phyloP scores from a whole-genome alignment of 2,329 filamentous ascomycete genomes.

The Pleomassaria siparia region DNA sequence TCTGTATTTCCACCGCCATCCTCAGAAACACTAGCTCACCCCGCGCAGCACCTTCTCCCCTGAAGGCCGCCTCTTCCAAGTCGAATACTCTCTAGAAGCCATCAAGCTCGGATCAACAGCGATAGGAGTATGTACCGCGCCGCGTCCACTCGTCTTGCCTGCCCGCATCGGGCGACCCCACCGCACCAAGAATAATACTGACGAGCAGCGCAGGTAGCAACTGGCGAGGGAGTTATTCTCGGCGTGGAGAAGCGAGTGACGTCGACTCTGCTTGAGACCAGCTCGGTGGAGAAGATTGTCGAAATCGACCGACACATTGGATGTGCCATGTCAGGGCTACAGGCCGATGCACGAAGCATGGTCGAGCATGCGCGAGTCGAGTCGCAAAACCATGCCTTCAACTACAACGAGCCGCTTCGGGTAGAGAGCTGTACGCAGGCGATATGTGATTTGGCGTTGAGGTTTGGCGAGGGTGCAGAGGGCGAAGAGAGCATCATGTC shows the following conservation, averaged over 20 bases:
- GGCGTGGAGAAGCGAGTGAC: conserved; percentile 99
- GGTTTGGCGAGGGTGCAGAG: conserved; percentile 96
- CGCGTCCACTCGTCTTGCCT: neutral
- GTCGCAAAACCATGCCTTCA: conserved; percentile 94
- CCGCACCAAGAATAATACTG: conserved; percentile 12
- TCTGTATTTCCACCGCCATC: conserved; percentile 50
- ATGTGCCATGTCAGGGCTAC: conserved; percentile 96
- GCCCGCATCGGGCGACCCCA: neutral
- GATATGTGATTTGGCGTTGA: conserved; percentile 93
- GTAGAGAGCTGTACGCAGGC: conserved; percentile 99
- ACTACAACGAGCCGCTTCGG: conserved; percentile 92
- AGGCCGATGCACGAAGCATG: conserved; percentile 97
- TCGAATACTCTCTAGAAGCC: conserved; percentile 99
- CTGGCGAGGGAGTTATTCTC: conserved; percentile 90
- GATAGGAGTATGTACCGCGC: conserved; percentile 69
- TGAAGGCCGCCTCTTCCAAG: conserved; percentile 98
- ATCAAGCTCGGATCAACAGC: conserved; percentile 99
- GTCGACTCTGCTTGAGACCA: conserved; percentile 93
- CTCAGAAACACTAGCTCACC: conserved; percentile 24
- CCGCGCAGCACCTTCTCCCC: conserved; percentile 89
- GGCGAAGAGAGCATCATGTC: conserved; percentile 99
- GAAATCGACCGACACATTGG: conserved; percentile 99
- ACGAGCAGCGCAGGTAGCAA: conserved; percentile 66
- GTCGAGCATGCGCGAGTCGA: conserved; percentile 98
- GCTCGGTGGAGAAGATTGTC: conserved; percentile 98